Evolutionary conservation across 352 stramenopile species (phyloP).

Genomic region (Labyrinthula sp.): DNA sequence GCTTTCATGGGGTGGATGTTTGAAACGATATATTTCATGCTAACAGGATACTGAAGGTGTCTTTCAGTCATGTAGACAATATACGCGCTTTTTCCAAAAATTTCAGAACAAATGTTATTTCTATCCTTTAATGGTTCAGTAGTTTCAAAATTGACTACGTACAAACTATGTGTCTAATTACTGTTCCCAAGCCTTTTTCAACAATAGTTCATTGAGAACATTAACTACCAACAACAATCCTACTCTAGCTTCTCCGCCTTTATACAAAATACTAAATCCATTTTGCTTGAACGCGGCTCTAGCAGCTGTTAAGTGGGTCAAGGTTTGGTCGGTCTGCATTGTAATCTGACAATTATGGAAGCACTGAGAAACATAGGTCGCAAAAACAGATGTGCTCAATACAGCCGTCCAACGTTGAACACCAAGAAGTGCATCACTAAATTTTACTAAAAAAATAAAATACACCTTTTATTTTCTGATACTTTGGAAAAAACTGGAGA

Average conservation of each 20-base stretch:
- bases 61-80: too few relatives aligned
- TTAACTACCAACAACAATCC: conserved; percentile 36
- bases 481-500: conserved; percentile 9
- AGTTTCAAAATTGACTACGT: too few relatives aligned
- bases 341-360: conserved; percentile 37
- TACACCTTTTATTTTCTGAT: conserved; percentile 2
- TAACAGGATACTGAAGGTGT: too few relatives aligned
- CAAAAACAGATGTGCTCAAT: conserved; percentile 33
- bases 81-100: too few relatives aligned
- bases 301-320: conserved; percentile 28
- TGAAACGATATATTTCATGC: too few relatives aligned
- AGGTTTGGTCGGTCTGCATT: conserved; percentile 34
- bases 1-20: too few relatives aligned
- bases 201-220: conserved; percentile 35
- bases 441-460: too few relatives aligned
- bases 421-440: too few relatives aligned
- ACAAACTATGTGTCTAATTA: too few relatives aligned
- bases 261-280: conserved; percentile 26
- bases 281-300: conserved; percentile 28
- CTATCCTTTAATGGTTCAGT: too few relatives aligned
- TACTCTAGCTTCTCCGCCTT: conserved; percentile 33
- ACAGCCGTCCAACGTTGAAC: conserved; percentile 33
- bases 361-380: conserved; percentile 34
- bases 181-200: conserved; percentile 33
- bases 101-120: too few relatives aligned